Base-by-base conservation (phyloP, 192 early-diverging fungal genomes). In the Backusella australiensis region DNA sequence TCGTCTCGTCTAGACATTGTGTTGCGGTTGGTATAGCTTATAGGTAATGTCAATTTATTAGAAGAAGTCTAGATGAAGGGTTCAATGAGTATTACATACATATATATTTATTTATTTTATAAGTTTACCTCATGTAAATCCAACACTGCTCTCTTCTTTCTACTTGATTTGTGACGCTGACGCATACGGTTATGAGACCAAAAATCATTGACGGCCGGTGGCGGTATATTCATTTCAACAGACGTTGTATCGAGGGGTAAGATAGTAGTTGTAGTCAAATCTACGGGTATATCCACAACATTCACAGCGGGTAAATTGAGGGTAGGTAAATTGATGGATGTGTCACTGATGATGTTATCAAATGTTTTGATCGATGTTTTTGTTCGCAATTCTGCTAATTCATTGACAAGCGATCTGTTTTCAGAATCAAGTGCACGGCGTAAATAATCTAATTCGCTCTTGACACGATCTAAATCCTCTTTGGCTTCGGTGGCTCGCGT, bases 401-500 rank as follows among this genome's bases (percentile, higher is more conserved):
- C 76, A n/a, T 49, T 75, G 17, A 78, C 80, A n/a, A 81, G 42
- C 14, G 21, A 69, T 59, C 70, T 42, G 59, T 78, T 81, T 38
- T 78, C 81, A 6, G 63, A 52, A 46, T 83, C 78, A 26, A 83
- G 63, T 9, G 78, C 78, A 36, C 69, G 49, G 29, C 41, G 41
- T 34, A 38, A 42, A 71, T 74, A 38, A 74, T 65, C 52, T 3
- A 49, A 38, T 23, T 66, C 70, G 23, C 34, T 49, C 35, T 34
- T 56, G 35, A 38, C 80, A 14, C 67, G 46, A 38, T 78, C 81
- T 9, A 82, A 39, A 72, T 79, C 75, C 21, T 76, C 73, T 39
- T 73, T 72, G n/a, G 77, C 78, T 67, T 83, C 75, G 36, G 41
- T 75, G 15, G 78, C 82, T 44, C 65, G 72, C 29, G 34, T 49